A percentile compares a stretch with the other conserved stretches of the same genome.
Evolutionary conservation across 768 basidiomycete genomes (phyloP).

Genomic region (Mycena galericulata): DNA sequence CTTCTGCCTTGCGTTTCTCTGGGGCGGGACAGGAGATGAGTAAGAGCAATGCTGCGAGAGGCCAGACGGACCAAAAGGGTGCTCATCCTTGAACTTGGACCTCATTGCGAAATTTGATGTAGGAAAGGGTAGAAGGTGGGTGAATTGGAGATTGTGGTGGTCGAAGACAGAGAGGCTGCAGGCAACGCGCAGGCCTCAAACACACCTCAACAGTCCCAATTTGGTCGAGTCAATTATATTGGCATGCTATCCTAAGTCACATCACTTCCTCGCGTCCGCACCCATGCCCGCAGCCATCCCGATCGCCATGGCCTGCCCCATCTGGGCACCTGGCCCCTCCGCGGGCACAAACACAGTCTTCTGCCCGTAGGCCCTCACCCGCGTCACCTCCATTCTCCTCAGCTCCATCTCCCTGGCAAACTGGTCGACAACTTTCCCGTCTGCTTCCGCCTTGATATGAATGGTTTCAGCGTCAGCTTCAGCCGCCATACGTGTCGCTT

Average conservation of each 20-base stretch:
- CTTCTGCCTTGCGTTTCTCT: conserved; percentile 99
- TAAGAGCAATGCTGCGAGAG: conserved; percentile 39
- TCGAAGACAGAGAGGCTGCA: conserved; percentile 28
- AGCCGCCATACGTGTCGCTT: conserved; percentile 80
- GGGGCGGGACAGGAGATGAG: conserved; percentile 46
- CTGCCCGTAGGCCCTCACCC: conserved; percentile 74
- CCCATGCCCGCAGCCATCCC: conserved; percentile 83
- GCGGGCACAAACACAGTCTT: conserved; percentile 79
- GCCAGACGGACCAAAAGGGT: conserved; percentile 87
- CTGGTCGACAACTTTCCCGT: conserved; percentile 67
- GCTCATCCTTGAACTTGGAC: conserved; percentile 99
- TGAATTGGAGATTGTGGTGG: conserved; percentile 41
- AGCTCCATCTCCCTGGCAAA: conserved; percentile 80
- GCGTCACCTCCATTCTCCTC: conserved; percentile 70
- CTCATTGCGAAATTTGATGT: conserved; percentile 64
- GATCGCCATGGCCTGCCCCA: conserved; percentile 71
- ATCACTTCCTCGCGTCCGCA: conserved; percentile 38
- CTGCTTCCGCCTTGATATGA: conserved; percentile 73
- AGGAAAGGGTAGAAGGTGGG: conserved; percentile 34
- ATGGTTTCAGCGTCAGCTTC: conserved; percentile 81
- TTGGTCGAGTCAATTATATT: not conserved
- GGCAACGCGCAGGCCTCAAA: too few relatives aligned
- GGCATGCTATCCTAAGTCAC: not conserved
- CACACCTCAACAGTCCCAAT: too few relatives aligned
- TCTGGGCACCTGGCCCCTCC: conserved; percentile 66